A percentile compares a stretch with the other conserved stretches of the same genome.
These are phyloP conservation scores for Sugiyamaella smithiae DNA, from an alignment of 805 yeast genomes.

Conservation along the genomic window DNA sequence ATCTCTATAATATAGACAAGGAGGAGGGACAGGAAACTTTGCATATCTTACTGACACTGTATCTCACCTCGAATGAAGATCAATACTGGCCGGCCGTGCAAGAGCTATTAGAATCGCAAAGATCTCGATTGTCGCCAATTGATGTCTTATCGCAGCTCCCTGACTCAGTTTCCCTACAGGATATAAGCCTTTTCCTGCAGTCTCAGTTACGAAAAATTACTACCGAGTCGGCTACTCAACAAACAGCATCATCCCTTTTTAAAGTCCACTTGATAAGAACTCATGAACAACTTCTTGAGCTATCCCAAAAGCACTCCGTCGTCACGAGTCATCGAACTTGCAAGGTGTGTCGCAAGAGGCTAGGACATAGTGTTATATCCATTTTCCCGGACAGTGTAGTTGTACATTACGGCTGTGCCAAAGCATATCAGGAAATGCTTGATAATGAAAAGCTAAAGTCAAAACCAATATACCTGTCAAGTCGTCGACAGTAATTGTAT, in stretches of 20 bases:
- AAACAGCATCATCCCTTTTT: constrained; percentile 47
- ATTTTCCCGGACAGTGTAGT: constrained; percentile 44
- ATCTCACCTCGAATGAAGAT: constrained; percentile 24
- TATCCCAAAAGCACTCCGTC: constrained; percentile 37
- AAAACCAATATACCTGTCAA: constrained; percentile 5
- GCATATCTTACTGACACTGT: constrained; percentile 48
- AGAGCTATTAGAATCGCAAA: constrained; percentile 43
- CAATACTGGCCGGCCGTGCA: constrained; percentile 40
- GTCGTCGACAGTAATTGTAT: not conserved
- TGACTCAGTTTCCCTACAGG: constrained; percentile 42
- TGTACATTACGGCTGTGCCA: constrained; percentile 57
- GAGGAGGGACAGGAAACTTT: constrained; percentile 44
- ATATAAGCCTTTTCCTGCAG: constrained; percentile 45
- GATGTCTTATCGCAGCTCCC: constrained; percentile 55
- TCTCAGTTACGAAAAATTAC: constrained; percentile 44
- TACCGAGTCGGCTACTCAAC: constrained; percentile 39
- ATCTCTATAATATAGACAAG: constrained; percentile 41
- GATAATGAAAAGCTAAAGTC: constrained; percentile 10
- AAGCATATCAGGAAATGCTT: constrained; percentile 19
- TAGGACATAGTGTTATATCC: constrained; percentile 55
- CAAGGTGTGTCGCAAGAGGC: constrained; percentile 52
- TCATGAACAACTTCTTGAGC: constrained; percentile 42
- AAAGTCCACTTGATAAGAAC: constrained; percentile 53
- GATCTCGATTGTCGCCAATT: constrained; percentile 46
- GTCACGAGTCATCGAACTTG: constrained; percentile 52